phyloP scores from a whole-genome alignment of 345 rosid species.

The Brassica nigra region DNA sequence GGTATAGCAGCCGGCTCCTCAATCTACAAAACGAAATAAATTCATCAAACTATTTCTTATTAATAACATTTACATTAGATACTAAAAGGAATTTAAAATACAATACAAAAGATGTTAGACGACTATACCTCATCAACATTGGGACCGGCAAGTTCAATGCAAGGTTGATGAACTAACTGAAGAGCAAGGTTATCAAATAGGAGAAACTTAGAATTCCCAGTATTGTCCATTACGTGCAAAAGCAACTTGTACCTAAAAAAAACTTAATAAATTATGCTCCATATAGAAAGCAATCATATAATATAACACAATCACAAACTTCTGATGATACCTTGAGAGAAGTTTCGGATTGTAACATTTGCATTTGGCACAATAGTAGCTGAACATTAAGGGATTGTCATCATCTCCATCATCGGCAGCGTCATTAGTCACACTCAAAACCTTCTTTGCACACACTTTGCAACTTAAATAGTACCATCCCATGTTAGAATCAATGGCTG shows the following conservation, averaged over 20 bases:
- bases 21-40: neutral
- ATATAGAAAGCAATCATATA: too few relatives aligned
- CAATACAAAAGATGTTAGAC: too few relatives aligned
- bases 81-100: too few relatives aligned
- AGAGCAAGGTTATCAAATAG: neutral
- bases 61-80: too few relatives aligned
- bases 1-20: neutral
- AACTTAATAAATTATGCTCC: too few relatives aligned
- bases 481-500: neutral
- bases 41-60: too few relatives aligned
- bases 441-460: neutral
- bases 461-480: neutral
- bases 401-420: neutral
- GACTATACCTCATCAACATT: neutral
- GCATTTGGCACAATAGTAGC: neutral
- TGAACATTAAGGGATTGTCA: neutral
- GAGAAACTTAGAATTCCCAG: neutral
- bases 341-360: neutral
- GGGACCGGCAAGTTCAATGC: neutral
- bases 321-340: neutral
- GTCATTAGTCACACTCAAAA: neutral
- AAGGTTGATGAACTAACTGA: neutral
- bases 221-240: neutral
- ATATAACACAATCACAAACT: neutral
- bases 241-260: neutral